Conservation (phyloP, 2,329 filamentous ascomycete genomes). For the Claviceps quebecensis region DNA sequence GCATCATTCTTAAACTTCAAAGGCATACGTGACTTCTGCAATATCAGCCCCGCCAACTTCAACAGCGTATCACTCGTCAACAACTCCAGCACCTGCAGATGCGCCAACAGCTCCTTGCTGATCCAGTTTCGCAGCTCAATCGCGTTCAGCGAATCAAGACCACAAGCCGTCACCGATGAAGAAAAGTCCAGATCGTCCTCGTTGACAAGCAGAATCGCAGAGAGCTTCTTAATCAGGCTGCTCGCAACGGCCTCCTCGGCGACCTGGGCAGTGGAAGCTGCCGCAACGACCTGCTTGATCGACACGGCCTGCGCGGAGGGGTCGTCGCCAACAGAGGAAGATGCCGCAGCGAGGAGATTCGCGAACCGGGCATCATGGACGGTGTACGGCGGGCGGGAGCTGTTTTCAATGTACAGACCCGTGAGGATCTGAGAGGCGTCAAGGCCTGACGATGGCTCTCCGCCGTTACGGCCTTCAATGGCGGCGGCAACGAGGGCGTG, state of each 20-base stretch:
- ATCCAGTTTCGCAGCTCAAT: slow-evolving; percentile 38
- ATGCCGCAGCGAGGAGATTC: slow-evolving; percentile 1
- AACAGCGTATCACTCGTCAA: slow-evolving; percentile 31
- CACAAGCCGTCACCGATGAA: slow-evolving; percentile 13
- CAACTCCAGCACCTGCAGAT: slow-evolving; percentile 40
- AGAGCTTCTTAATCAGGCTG: slow-evolving; percentile 17
- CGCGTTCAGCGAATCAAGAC: slow-evolving; percentile 33
- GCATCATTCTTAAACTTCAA: slow-evolving; percentile 6
- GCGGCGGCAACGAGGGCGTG: slow-evolving; percentile 38
- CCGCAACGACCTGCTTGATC: slow-evolving; percentile 5
- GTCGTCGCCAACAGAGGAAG: background rate
- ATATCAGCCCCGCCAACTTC: slow-evolving; percentile 12
- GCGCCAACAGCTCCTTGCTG: slow-evolving; percentile 25
- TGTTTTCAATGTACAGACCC: slow-evolving; percentile 33
- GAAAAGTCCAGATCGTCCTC: slow-evolving; percentile 7
- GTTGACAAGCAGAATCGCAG: slow-evolving; percentile 18
- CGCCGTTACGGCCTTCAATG: slow-evolving; percentile 24
- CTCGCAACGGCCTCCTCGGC: slow-evolving; percentile 12
- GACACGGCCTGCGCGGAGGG: slow-evolving; percentile 8
- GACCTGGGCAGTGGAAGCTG: background rate
- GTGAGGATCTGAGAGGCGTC: slow-evolving; percentile 34
- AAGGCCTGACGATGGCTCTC: slow-evolving; percentile 13
- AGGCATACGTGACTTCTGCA: slow-evolving; percentile 14
- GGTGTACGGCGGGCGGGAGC: slow-evolving; percentile 36
- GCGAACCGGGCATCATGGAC: slow-evolving; percentile 6